Base-by-base conservation (phyloP, 352 stramenopile genomes). In the Globisporangium spiculum region DNA sequence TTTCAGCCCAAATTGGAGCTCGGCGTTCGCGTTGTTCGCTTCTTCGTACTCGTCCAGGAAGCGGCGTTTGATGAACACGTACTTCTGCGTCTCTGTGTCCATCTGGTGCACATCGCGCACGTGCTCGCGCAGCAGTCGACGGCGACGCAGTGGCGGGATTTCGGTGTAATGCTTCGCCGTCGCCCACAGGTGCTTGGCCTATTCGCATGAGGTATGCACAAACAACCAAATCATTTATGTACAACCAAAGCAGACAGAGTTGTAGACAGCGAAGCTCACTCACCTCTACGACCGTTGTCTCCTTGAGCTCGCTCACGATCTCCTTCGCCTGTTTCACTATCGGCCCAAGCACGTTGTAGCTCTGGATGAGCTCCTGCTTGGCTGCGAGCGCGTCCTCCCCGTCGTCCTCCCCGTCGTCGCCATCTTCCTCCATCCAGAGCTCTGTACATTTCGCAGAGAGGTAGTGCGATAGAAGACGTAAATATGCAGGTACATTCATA, bases 371-470 rank as follows among this genome's bases (percentile, higher is more conserved):
- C 58, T 92, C 82, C 38, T 90, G 76, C 58, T 92, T 92, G 59
- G 83, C 81, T 0, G 62, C 67, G 12, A 92, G 56, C 30, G 62
- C 71, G 27, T 80, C 74, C 0, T 75, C 69, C 2, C 68, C 75
- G 64, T 83, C 81, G 1, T 82, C 77, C 30, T 82, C 78, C 16
- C 66, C 62, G 27, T 50, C 70, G 3, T 71, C 81, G 1, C 77
- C 73, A 54, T 85, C 84, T 61, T 94, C 84, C 27, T 90, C 76
- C 0, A 79, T 72, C 86, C 86, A 94, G 18, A 94, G 69, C 41
- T 85, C 86, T 93, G 22, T 3, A 36, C 32, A 36, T 36, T 10
- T 36, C 36, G 14, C 20, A 56, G 4, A 69, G n/a, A 54, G 48
- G 26, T 16, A 54, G 16, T 54, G 8, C 20, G 7, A 27, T n/a